Conservation (phyloP, 164 flowering plant genomes). For the Liquidambar formosana region DNA sequence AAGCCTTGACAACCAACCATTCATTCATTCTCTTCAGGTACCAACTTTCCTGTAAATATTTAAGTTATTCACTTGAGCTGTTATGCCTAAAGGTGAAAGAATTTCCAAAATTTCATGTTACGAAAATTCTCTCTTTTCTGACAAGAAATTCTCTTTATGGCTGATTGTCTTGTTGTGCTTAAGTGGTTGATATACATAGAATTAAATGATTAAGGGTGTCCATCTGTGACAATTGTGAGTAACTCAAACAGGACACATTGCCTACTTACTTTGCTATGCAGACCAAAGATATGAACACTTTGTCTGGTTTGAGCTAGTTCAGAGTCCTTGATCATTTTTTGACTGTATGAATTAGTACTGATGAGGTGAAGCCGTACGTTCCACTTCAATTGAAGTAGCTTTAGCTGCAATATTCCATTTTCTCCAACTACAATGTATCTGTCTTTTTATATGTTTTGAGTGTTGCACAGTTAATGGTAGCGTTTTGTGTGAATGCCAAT, state of each 20-base stretch:
- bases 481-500: not conserved
- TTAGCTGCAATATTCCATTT: not conserved
- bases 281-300: not conserved
- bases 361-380: not conserved
- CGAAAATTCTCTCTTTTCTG: not conserved
- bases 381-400: not conserved
- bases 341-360: not conserved
- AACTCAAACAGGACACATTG: not conserved
- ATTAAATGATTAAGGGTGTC: too few relatives aligned
- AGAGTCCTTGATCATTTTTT: conserved; percentile 3
- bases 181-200: not conserved
- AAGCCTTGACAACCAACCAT: not conserved
- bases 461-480: not conserved
- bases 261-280: not conserved
- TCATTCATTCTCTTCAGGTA: not conserved
- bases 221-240: not conserved
- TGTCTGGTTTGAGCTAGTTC: not conserved
- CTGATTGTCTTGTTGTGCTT: not conserved
- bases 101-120: not conserved
- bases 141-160: not conserved
- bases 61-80: not conserved
- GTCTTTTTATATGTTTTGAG: not conserved
- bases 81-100: not conserved
- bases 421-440: not conserved
- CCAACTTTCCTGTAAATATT: not conserved